Conservation (phyloP, 2,329 filamentous ascomycete species). For the Escovopsis sp. region DNA sequence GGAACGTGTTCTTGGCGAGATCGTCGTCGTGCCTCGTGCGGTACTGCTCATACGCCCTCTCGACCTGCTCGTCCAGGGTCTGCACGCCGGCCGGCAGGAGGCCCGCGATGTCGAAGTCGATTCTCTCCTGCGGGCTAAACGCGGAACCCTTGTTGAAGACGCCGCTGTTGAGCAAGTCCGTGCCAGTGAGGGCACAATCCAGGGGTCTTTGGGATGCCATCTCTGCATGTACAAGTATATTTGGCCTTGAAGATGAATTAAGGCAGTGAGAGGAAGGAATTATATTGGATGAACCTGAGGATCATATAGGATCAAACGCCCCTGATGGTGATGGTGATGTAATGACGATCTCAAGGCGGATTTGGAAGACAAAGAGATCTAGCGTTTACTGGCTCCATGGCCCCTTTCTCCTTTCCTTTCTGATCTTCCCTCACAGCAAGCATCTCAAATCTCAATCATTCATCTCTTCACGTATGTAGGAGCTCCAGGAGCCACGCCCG, state of each 20-base stretch:
- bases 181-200: constrained; percentile 21
- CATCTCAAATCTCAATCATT: too few species aligned
- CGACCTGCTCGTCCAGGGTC: constrained; percentile 60
- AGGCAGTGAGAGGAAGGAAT: neutral
- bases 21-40: constrained; percentile 38
- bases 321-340: neutral
- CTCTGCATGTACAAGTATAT: too few species aligned
- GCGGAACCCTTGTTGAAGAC: constrained; percentile 69
- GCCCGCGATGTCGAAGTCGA: constrained; percentile 54
- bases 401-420: too few species aligned
- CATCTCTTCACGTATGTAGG: constrained; percentile 22
- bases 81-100: constrained; percentile 59
- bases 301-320: neutral
- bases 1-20: constrained; percentile 74
- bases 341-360: too few species aligned
- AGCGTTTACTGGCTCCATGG: too few species aligned
- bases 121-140: constrained; percentile 55
- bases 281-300: too few species aligned
- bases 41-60: constrained; percentile 73
- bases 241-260: neutral
- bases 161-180: constrained; percentile 21
- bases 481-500: constrained; percentile 37
- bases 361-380: too few species aligned
- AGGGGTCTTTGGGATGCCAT: constrained; percentile 11
- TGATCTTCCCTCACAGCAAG: too few species aligned